Evolutionary conservation across 768 basidiomycete genomes (phyloP).

Genomic region (Hygrocybe punicea): DNA sequence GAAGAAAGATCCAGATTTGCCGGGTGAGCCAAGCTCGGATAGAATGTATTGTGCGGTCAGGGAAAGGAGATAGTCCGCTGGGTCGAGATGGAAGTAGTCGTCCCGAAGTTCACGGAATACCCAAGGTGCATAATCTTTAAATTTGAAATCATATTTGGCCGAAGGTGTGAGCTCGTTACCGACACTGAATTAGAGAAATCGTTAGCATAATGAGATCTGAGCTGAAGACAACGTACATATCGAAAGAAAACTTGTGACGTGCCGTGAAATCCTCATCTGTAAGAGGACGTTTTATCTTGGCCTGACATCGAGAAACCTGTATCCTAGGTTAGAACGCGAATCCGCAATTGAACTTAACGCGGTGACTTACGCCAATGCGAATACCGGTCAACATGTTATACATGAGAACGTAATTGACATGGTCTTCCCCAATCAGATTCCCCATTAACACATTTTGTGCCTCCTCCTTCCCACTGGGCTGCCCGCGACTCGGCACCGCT

Average conservation of each 20-base stretch:
- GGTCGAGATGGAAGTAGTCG: slow-evolving; percentile 91
- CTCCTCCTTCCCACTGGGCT: slow-evolving; percentile 21
- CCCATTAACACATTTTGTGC: slow-evolving; percentile 76
- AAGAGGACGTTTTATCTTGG: slow-evolving; percentile 84
- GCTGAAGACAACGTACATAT: slow-evolving; percentile 63
- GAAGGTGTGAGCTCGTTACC: slow-evolving; percentile 98
- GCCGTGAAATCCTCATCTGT: slow-evolving; percentile 85
- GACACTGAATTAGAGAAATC: slow-evolving; percentile 47
- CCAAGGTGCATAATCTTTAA: slow-evolving; percentile 99
- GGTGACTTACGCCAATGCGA: slow-evolving; percentile 78
- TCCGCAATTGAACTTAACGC: not conserved
- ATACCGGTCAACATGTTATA: slow-evolving; percentile 99
- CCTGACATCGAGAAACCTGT: slow-evolving; percentile 93
- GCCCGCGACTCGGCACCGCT: slow-evolving; percentile 20
- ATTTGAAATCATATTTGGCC: slow-evolving; percentile 98
- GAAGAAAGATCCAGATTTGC: slow-evolving; percentile 98
- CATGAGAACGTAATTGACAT: slow-evolving; percentile 99
- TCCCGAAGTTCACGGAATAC: slow-evolving; percentile 95
- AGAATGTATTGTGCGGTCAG: slow-evolving; percentile 97
- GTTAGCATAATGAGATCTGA: not conserved
- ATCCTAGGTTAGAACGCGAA: slow-evolving; percentile 14
- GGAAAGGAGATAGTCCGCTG: slow-evolving; percentile 94
- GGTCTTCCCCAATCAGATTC: slow-evolving; percentile 96
- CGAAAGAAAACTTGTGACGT: slow-evolving; percentile 93
- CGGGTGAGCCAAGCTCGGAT: slow-evolving; percentile 95